These are phyloP conservation scores for Pittosporum tobira DNA, from an alignment of 129 eudicot species.

Conservation along the genomic window DNA sequence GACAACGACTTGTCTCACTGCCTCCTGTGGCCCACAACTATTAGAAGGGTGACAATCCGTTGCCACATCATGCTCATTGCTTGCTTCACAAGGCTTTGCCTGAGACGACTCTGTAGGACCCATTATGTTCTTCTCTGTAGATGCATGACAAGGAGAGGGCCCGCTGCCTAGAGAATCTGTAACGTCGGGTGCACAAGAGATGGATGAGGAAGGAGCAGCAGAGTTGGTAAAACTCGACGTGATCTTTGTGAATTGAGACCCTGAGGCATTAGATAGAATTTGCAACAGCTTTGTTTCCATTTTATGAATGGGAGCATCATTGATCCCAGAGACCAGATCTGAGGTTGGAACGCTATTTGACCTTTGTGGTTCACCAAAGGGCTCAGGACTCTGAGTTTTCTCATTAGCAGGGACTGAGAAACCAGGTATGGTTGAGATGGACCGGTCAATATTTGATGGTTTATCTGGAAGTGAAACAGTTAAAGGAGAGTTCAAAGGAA, in stretches of 20 bases:
- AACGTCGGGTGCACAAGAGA: slow-evolving; percentile 13
- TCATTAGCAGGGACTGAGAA: slow-evolving; percentile 34
- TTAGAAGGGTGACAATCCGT: slow-evolving; percentile 13
- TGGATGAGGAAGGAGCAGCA: slow-evolving; percentile 17
- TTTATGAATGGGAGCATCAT: slow-evolving; percentile 16
- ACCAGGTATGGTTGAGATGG: slow-evolving; percentile 83
- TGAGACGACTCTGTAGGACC: slow-evolving; percentile 18
- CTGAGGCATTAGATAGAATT: slow-evolving; percentile 20
- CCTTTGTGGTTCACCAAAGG: slow-evolving; percentile 33
- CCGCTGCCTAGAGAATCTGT: slow-evolving; percentile 18
- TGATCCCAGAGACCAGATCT: slow-evolving; percentile 29
- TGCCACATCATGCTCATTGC: slow-evolving; percentile 9
- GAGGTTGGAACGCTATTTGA: slow-evolving; percentile 46
- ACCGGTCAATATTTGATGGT: slow-evolving; percentile 55
- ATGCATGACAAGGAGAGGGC: slow-evolving; percentile 18
- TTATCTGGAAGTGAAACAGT: slow-evolving; percentile 84
- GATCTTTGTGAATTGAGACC: slow-evolving; percentile 15
- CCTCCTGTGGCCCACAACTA: slow-evolving; percentile 21
- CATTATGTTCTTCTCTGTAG: slow-evolving; percentile 8
- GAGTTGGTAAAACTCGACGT: slow-evolving; percentile 15
- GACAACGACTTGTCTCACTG: slow-evolving; percentile 5
- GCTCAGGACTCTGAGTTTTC: slow-evolving; percentile 30
- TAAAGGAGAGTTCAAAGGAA: slow-evolving; percentile 60
- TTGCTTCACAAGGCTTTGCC: slow-evolving; percentile 18
- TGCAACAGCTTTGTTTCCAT: slow-evolving; percentile 19